Conservation (phyloP, 192 early-diverging fungal genomes). For the Mortierella antarctica region DNA sequence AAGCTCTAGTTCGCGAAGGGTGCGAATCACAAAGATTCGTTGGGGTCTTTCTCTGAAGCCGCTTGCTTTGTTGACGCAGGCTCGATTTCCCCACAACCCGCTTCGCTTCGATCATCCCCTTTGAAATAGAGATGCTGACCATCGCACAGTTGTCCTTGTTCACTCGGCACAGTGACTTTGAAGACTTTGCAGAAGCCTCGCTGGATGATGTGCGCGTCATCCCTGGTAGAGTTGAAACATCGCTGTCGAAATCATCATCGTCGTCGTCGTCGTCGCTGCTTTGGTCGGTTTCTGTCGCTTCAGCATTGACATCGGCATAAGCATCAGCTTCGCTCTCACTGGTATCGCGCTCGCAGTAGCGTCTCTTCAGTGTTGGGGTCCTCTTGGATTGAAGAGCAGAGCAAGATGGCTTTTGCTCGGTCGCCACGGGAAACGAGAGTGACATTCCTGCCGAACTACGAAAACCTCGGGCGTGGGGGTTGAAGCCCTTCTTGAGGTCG, state of each 20-base stretch:
- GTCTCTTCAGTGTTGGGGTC: not conserved
- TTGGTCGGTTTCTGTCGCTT: no score
- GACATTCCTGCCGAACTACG: constrained; percentile 20
- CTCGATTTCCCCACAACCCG: not conserved
- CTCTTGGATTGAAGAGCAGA: not conserved
- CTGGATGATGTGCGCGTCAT: no score
- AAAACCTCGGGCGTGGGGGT: constrained; percentile 73
- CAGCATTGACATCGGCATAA: no score
- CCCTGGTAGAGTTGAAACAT: no score
- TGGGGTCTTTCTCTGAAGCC: not conserved
- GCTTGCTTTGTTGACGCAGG: not conserved
- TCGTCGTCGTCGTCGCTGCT: no score
- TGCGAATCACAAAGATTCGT: no score
- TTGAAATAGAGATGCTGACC: constrained; percentile 2
- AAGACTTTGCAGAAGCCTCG: not conserved
- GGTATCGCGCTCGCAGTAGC: no score
- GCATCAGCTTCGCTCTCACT: no score
- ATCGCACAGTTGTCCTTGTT: constrained; percentile 5
- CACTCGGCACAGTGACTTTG: not conserved
- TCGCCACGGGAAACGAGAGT: not conserved
- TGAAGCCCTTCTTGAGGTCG: constrained; percentile 63
- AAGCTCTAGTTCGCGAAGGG: no score
- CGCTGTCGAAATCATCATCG: not conserved
- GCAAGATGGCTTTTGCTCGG: not conserved
- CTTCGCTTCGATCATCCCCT: not conserved